Evolutionary conservation across 495 filamentous ascomycete species (phyloP), one percentile per base, ranked within the genome.

Genomic region (Penicillium malachiteum): DNA sequence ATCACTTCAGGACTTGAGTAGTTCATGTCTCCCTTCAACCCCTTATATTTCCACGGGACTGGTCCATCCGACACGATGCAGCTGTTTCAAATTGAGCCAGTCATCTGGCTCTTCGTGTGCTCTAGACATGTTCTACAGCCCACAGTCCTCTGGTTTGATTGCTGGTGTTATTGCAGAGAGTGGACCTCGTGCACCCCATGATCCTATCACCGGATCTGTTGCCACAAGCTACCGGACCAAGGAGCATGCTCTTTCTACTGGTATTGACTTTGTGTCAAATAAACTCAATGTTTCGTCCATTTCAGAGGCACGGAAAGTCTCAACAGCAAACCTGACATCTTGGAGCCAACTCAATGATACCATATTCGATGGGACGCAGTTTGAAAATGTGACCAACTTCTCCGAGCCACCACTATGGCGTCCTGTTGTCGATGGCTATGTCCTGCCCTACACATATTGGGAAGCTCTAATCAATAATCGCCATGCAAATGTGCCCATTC

Each of bases 21-120:
- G n/a, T n/a, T n/a, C 21, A 26, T 26, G 21, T 26, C 21, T 26
- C 21, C 21, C 21, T 26, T 26, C 21, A 26, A 26, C 4, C 4
- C 21, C 4, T 4, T 1, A 26, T 26, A 26, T 26, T 26, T 26
- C 21, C 21, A 1, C 21, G 4, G 21, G 4, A 2, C 21, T 26
- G 4, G 21, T 26, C 2, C 4, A 26, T 4, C 21, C 21, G 4
- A 26, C 21, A 26, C 21, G 21, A 26, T 26, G 21, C 21, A 26
- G 21, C 21, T 26, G 4, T 26, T 26, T 26, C n/a, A n/a, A n/a
- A n/a, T n/a, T n/a, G n/a, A n/a, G 76, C 16, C 70, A 74, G 33
- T 77, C 72, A 12, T 79, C 80, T 11, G 78, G 81, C 16, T 81
- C 69, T 39, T 78, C 78, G 21, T 72, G 69, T 18, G 77, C 59